These are phyloP conservation scores for Vanrija sp. DNA, from an alignment of 1,284 basidiomycete genomes.

Conservation along the genomic window DNA sequence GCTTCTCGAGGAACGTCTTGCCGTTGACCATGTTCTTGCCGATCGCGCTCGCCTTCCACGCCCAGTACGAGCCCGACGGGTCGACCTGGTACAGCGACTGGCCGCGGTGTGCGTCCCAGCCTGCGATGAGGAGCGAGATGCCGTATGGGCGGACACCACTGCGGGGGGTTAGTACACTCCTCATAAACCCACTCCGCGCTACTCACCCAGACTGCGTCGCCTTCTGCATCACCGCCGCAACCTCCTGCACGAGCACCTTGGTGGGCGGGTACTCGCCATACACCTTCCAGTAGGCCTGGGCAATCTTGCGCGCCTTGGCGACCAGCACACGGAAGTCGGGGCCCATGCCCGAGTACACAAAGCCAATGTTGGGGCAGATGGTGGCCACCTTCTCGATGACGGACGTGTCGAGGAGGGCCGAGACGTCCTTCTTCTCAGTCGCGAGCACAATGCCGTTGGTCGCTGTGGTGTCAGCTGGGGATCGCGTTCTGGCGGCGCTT, in stretches of 20 bases:
- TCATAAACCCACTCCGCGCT: background rate
- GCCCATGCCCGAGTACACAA: constrained; percentile 99
- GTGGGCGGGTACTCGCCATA: constrained; percentile 99
- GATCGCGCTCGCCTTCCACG: constrained; percentile 99
- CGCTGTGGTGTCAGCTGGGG: constrained; percentile 55
- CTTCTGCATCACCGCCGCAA: constrained; percentile 97
- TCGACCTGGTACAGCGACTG: constrained; percentile 97
- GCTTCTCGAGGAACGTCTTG: constrained; percentile 97
- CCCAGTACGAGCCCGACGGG: constrained; percentile 98
- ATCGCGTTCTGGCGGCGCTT: background rate
- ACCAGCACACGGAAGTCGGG: constrained; percentile 96
- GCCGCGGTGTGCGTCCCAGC: constrained; percentile 88
- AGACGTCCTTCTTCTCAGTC: constrained; percentile 98
- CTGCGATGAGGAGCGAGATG: constrained; percentile 92
- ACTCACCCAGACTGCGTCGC: constrained; percentile 93
- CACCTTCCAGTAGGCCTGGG: constrained; percentile 98
- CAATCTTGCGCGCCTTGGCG: constrained; percentile 90
- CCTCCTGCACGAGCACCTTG: constrained; percentile 91
- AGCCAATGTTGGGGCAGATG: constrained; percentile 97
- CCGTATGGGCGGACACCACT: constrained; percentile 98
- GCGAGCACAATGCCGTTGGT: constrained; percentile 99
- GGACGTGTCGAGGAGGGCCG: constrained; percentile 93
- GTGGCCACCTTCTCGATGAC: constrained; percentile 95
- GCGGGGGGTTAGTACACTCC: constrained; percentile 17
- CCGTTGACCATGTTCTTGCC: constrained; percentile 99